Evolutionary conservation across 768 basidiomycete genomes (phyloP), one percentile per base, ranked within the genome.

Genomic region (Leccinum broughii): DNA sequence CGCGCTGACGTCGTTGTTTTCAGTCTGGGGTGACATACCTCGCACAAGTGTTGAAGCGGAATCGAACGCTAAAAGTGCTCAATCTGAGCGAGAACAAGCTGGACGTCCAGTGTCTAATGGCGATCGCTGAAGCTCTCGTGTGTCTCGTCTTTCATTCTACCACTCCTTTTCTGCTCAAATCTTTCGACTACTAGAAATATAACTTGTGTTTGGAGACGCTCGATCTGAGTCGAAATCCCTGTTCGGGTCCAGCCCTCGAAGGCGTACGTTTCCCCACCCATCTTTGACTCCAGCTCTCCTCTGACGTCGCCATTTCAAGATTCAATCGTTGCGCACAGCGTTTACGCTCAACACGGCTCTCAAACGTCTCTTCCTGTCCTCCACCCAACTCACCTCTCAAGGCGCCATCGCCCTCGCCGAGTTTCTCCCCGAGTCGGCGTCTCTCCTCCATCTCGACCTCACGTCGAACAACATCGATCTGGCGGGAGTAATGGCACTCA

Each of bases 321-420:
- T 92, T 26, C 88, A 91, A 78, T 91, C 95, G 0, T 79, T 99
- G 8, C 87, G 97, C 3, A 93, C 95, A 0, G 90, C 95, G 0
- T 95, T 98, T 75, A 95, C 94, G 0, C 82, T 96, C 57, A 97
- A 98, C 71, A 88, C 86, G 0, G 87, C 92, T 0, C 83, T 99
- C 35, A 98, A 96, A 68, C 87, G 97, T 1, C 78, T 99, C 49
- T 98, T 97, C 41, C 83, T 98, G 22, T 90, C 93, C 7, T 85
- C 88, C 3, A 97, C 95, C 0, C 78, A 80, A 4, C 83, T 98
- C 69, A 84, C 85, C 0, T 90, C 92, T 1, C 78, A 87, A 0
- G 95, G 94, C 2, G 95, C 96, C 1, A 98, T 98, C 63, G 90
- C 93, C 0, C 83, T 98, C 2, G 97, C 96, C 3, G 96, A 98